These are phyloP conservation scores for Gloeostereum incarnatum DNA, from an alignment of 768 basidiomycete genomes.

Conservation along the genomic window DNA sequence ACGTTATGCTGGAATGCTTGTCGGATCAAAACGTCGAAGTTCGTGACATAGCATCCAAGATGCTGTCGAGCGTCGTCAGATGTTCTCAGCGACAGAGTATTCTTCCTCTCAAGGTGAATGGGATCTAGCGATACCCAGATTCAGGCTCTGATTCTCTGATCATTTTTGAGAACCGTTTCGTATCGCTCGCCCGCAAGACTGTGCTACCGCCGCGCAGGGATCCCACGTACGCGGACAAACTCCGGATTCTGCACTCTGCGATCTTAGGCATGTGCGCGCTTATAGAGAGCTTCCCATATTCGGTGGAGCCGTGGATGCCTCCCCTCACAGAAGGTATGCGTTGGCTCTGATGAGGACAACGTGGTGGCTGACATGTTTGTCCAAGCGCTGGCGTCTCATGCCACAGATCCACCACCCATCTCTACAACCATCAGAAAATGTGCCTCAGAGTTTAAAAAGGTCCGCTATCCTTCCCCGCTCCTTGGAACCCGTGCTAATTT, in stretches of 20 bases:
- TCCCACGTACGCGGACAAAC: constrained; percentile 58
- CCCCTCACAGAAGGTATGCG: constrained; percentile 63
- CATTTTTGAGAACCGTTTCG: constrained; percentile 64
- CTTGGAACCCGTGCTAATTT: constrained; percentile 6
- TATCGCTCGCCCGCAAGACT: constrained; percentile 48
- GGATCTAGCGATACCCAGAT: background rate
- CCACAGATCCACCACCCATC: constrained; percentile 83
- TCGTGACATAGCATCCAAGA: constrained; percentile 82
- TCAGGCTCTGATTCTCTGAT: constrained; percentile 6
- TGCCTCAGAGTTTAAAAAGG: constrained; percentile 82
- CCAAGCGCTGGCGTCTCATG: constrained; percentile 70
- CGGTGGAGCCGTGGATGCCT: constrained; percentile 88
- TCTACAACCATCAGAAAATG: constrained; percentile 83
- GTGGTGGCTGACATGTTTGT: too few relatives aligned
- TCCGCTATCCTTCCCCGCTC: constrained; percentile 14
- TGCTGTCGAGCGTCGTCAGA: constrained; percentile 77
- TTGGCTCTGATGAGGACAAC: too few relatives aligned
- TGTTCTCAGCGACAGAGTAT: constrained; percentile 89
- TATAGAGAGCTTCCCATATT: constrained; percentile 90
- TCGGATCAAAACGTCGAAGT: constrained; percentile 91
- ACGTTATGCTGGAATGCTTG: constrained; percentile 75
- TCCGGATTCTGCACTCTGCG: constrained; percentile 76
- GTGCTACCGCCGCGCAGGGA: constrained; percentile 63
- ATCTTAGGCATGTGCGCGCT: constrained; percentile 87
- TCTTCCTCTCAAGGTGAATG: constrained; percentile 64